Evolutionary conservation across 1,284 basidiomycete genomes (phyloP), one percentile per base, ranked within the genome.

Genomic region (Termitomyces sp.): DNA sequence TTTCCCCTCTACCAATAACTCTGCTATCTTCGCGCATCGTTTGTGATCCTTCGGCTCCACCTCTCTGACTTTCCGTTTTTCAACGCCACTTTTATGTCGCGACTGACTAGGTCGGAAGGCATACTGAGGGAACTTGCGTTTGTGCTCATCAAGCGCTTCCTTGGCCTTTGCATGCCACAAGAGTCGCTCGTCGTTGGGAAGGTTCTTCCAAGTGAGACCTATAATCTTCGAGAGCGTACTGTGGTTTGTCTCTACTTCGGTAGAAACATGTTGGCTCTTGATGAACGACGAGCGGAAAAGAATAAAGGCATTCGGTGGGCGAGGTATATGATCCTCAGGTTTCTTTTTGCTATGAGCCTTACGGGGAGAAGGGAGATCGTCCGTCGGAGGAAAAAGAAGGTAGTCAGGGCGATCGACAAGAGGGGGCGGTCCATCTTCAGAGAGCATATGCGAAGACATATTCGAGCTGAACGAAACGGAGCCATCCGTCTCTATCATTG

Each of bases 241-340:
- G 68, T 91, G 89, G 62, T 88, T 86, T 46, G 85, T 83, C 70
- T 91, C 87, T 35, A 91, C 83, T 38, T 80, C 80, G 4, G 83
- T 77, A 3, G 89, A 86, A 48, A 93, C 85, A 50, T 88, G 78
- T 54, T 85, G 83, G 41, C 77, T 78, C 63, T 84, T 83, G 61
- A 91, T 89, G 60, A 91, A 90, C 38, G 80, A 78, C 0, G 88
- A 89, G 46, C 91, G 84, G 72, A 92, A 94, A 61, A 94, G 78
- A 63, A 94, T 93, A 69, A 93, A 94, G 30, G 91, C 91, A 66
- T 94, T 93, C 1, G 89, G 84, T 0, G 91, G 91, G 16, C 91
- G 81, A 43, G 91, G 90, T 61, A 93, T 86, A 63, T 93, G 88
- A 59, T 87, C 82, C 13, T 83, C 75, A 49, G 82, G 77, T 64